Evolutionary conservation across 495 filamentous ascomycete species (phyloP), one percentile per base, ranked within the genome.

Genomic region (Penicillium cosmopolitanum): DNA sequence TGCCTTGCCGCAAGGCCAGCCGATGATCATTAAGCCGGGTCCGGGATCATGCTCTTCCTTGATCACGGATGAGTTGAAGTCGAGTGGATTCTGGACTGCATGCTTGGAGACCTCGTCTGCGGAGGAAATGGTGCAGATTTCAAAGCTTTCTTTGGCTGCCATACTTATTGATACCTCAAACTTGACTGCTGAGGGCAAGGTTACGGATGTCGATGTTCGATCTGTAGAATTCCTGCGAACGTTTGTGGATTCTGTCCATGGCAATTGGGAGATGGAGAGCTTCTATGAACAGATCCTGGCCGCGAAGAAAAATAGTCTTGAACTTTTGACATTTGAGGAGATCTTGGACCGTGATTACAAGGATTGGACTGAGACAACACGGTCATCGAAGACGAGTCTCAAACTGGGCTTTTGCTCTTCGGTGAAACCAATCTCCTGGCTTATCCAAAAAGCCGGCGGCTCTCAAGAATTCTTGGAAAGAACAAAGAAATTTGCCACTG

Each of bases 311-410:
- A 82, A 92, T 60, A 79, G 77, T 53, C 81, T 98, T 47, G 83
- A 83, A 53, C 61, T 72, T 4, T 75, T 98, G 58, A 81, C 78
- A 3, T 68, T 95, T 57, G 71, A 83, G 3, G 96, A 97, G 60
- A 82, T 96, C 15, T 70, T 97, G 50, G 82, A 87, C 56, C 93
- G 96, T 62, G 95, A 98, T 72, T 98, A 95, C 73, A 98, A 98
- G 75, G 83, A 89, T 56, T 98, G 93, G 93, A 74, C 66, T 5
- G 92, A 91, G 65, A 66, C 53, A 0, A 55, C 68, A 2, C 50
- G 61, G 15, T 63, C 57, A 18, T 61, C 57, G 1, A 66, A 55
- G 6, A 58, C 66, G 18, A 73, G 58, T 1, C 51, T 84, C 31
- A 81, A 75, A 18, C 72, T 98, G 9, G 95, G 95, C 1, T 89